Evolutionary conservation across 371 early-diverging fungal species (phyloP).

Genomic region (Mucor mucedo): DNA sequence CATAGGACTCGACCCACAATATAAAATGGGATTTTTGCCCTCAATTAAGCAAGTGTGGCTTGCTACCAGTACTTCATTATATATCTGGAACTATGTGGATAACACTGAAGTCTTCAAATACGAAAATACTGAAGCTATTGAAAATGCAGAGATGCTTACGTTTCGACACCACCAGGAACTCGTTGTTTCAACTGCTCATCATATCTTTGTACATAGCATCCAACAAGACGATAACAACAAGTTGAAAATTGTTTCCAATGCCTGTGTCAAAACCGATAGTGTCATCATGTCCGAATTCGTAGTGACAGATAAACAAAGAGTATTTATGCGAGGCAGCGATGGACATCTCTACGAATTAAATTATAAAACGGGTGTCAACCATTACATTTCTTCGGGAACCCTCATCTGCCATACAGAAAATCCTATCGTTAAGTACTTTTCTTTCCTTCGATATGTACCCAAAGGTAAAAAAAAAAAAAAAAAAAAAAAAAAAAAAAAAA

Average conservation of each 20-base stretch:
- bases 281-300: slow-evolving; percentile 15
- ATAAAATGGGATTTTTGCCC: slow-evolving; percentile 19
- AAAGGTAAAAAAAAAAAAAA: not conserved
- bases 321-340: slow-evolving; percentile 85
- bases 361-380: not conserved
- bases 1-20: slow-evolving; percentile 6
- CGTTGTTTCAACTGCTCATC: slow-evolving; percentile 12
- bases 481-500: not conserved
- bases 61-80: slow-evolving; percentile 4
- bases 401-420: slow-evolving; percentile 11
- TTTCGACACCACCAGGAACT: slow-evolving; percentile 8
- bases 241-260: slow-evolving; percentile 7
- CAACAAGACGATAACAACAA: not conserved
- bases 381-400: not conserved
- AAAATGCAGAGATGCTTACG: slow-evolving; percentile 14
- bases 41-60: slow-evolving; percentile 19
- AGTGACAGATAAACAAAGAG: slow-evolving; percentile 66
- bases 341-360: slow-evolving; percentile 87
- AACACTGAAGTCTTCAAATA: slow-evolving; percentile 18
- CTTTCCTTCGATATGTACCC: slow-evolving; percentile 20
- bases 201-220: slow-evolving; percentile 22
- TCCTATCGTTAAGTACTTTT: slow-evolving; percentile 10
- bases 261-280: not conserved
- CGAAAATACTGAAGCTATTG: slow-evolving; percentile 10
- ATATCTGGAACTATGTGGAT: slow-evolving; percentile 18